Percentiles rank a stretch among this genome's conserved stretches.
phyloP scores from a whole-genome alignment of 352 stramenopile species.

The Phytophthora sojae region DNA sequence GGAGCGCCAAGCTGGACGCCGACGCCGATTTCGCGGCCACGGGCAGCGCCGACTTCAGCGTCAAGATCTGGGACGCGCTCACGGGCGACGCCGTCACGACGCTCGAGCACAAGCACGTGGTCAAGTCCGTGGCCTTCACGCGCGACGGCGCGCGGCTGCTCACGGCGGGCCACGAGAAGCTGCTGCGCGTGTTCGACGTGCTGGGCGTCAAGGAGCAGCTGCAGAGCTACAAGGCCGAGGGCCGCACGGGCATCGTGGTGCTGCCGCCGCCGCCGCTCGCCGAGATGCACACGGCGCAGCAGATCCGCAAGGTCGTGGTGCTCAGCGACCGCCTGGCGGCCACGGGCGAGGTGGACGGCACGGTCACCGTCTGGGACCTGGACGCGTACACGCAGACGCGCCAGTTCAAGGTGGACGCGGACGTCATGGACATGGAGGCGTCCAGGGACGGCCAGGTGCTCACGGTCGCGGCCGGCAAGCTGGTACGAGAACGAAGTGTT shows the following conservation, averaged over 20 bases:
- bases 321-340: constrained; percentile 55
- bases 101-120: constrained; percentile 97
- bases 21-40: constrained; percentile 88
- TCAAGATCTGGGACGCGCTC: constrained; percentile 97
- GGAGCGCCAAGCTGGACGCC: constrained; percentile 91
- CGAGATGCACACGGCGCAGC: constrained; percentile 67
- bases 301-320: constrained; percentile 87
- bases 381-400: constrained; percentile 48
- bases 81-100: constrained; percentile 93
- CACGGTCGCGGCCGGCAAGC: constrained; percentile 93
- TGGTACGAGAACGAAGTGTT: constrained; percentile 39
- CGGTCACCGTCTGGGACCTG: constrained; percentile 76
- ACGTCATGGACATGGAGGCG: constrained; percentile 88
- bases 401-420: constrained; percentile 72
- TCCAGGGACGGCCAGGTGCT: constrained; percentile 75
- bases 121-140: constrained; percentile 96
- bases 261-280: constrained; percentile 47
- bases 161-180: constrained; percentile 95
- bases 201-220: constrained; percentile 68
- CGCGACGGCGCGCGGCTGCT: constrained; percentile 85
- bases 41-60: constrained; percentile 95
- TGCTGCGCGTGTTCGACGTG: constrained; percentile 94
- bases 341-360: constrained; percentile 83
- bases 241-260: constrained; percentile 70
- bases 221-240: constrained; percentile 61